Percentiles rank a stretch among this genome's conserved stretches.
phyloP scores from a whole-genome alignment of 2,329 filamentous ascomycete species.

The Fusarium virguliforme region DNA sequence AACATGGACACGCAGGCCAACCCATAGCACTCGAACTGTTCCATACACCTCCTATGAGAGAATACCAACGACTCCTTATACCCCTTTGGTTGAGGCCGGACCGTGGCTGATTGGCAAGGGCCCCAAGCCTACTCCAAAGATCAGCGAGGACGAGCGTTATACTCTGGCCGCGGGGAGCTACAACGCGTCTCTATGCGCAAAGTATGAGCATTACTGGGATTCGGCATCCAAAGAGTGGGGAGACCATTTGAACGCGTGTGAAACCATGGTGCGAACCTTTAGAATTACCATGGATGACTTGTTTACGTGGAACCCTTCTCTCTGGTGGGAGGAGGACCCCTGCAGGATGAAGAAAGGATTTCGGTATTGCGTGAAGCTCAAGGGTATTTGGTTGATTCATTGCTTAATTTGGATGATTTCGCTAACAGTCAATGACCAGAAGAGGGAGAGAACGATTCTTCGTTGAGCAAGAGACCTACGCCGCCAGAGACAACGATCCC shows the following conservation, averaged over 20 bases:
- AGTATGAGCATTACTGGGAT: neutral
- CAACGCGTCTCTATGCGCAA: neutral
- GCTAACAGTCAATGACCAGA: too few species aligned
- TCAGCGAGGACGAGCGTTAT: neutral
- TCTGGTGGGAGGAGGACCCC: neutral
- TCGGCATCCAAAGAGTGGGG: too few species aligned
- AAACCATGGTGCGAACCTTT: neutral
- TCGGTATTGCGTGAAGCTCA: neutral
- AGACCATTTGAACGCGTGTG: neutral
- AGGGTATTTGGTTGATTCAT: too few species aligned
- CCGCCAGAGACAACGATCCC: too few species aligned
- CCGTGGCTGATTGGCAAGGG: neutral
- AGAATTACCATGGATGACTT: neutral
- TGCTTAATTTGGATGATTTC: too few species aligned
- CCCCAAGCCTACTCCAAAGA: neutral
- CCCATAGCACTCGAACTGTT: neutral
- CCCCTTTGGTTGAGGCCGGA: too few species aligned
- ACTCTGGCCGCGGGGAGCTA: neutral
- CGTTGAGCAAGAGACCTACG: too few species aligned
- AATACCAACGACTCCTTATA: too few species aligned
- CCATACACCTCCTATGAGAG: neutral
- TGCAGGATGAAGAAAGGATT: conserved; percentile 6
- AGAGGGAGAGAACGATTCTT: too few species aligned
- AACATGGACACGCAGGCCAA: neutral
- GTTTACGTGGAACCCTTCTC: conserved; percentile 5